Evolutionary conservation across 2,329 filamentous ascomycete genomes (phyloP).

Genomic region (Plectosphaerella sp.): DNA sequence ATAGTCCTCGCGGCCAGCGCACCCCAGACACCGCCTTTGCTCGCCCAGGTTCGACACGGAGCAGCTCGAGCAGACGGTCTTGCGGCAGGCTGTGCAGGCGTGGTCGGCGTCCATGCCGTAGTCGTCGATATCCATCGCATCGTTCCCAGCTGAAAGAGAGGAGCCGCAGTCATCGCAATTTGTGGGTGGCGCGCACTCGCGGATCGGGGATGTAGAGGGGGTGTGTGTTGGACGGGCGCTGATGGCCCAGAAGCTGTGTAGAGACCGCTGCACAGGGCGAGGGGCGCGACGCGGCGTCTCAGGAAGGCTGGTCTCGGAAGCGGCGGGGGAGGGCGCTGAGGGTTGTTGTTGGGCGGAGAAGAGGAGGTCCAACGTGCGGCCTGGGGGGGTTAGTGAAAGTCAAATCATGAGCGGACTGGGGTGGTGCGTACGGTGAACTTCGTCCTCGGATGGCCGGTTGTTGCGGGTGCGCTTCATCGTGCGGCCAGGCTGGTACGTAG

Average conservation of each 20-base stretch:
- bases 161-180: slow-evolving; percentile 53
- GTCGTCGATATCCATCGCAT: slow-evolving; percentile 34
- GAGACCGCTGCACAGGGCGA: slow-evolving; percentile 38
- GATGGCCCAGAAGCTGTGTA: slow-evolving; percentile 61
- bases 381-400: slow-evolving; percentile 43
- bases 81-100: slow-evolving; percentile 46
- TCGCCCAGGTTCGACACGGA: slow-evolving; percentile 55
- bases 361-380: slow-evolving; percentile 53
- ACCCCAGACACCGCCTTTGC: slow-evolving; percentile 47
- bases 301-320: slow-evolving; percentile 10
- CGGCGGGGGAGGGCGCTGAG: slow-evolving; percentile 8
- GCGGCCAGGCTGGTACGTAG: slow-evolving; percentile 30
- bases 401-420: slow-evolving; percentile 43
- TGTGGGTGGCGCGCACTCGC: slow-evolving; percentile 14
- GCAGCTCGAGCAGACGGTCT: slow-evolving; percentile 54
- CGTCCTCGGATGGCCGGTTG: slow-evolving; percentile 50
- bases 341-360: slow-evolving; percentile 48
- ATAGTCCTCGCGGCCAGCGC: slow-evolving; percentile 34
- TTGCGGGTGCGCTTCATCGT: slow-evolving; percentile 60
- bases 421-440: slow-evolving; percentile 53
- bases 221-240: slow-evolving; percentile 26
- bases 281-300: slow-evolving; percentile 7
- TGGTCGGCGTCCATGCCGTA: slow-evolving; percentile 17
- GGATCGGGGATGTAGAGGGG: slow-evolving; percentile 16
- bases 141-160: slow-evolving; percentile 12